Evolutionary conservation across 345 rosid species (phyloP).

Genomic region (Eucalyptus lansdowneana): DNA sequence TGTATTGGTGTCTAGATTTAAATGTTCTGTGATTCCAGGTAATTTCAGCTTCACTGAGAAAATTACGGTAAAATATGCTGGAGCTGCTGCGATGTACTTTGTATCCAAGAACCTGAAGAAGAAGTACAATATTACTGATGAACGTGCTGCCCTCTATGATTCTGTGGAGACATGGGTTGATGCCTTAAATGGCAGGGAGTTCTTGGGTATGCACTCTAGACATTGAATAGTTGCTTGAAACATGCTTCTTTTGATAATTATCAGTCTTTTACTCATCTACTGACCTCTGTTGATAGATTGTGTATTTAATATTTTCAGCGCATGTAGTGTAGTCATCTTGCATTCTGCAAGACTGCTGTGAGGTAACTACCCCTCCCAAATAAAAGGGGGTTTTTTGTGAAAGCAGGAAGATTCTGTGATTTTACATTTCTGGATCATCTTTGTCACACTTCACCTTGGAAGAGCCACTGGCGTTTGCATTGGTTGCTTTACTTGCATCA

Average conservation of each 20-base stretch:
- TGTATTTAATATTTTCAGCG: neutral
- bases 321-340: neutral
- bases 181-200: slow-evolving; percentile 45
- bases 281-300: neutral
- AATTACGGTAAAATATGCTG: slow-evolving; percentile 5
- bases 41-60: slow-evolving; percentile 31
- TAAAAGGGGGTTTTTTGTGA: neutral
- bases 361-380: neutral
- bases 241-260: neutral
- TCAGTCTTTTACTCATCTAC: neutral
- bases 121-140: slow-evolving; percentile 60
- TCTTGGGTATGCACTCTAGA: slow-evolving; percentile 26
- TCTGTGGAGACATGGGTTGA: slow-evolving; percentile 63
- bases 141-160: slow-evolving; percentile 47
- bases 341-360: neutral
- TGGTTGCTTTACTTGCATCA: neutral
- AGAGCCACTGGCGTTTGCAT: neutral
- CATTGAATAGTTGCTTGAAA: neutral
- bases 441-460: neutral
- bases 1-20: no score
- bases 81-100: slow-evolving; percentile 68
- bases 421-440: neutral
- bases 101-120: slow-evolving; percentile 63
- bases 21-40: no score
- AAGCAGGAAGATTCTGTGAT: neutral